Evolutionary conservation across 2,329 filamentous ascomycete species (phyloP).

Genomic region (Ophiostoma australiae): DNA sequence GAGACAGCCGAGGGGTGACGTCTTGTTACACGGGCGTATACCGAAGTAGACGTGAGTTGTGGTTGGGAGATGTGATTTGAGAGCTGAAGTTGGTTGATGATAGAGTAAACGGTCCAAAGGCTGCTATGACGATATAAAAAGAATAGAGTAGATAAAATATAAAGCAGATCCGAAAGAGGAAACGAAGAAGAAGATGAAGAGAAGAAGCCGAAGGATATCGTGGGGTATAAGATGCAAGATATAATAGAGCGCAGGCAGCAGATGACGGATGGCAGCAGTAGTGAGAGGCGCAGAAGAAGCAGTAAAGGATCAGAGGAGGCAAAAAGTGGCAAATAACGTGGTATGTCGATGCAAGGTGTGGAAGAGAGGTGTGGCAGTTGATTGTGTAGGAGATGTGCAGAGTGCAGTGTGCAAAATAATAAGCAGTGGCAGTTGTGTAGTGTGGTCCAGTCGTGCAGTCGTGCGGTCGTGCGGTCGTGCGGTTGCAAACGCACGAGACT

Average conservation of each 20-base stretch:
- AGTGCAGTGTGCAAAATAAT: background rate
- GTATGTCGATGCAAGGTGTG: background rate
- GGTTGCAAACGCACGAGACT: background rate
- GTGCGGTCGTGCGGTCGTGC: background rate
- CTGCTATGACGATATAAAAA: background rate
- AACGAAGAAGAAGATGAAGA: constrained; percentile 13
- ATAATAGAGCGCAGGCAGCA: background rate
- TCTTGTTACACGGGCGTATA: constrained; percentile 2
- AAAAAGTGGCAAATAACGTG: constrained; percentile 11
- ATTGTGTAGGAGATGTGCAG: background rate
- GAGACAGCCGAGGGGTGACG: constrained; percentile 10
- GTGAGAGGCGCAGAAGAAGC: background rate
- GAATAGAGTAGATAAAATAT: background rate
- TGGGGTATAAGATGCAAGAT: constrained; percentile 15
- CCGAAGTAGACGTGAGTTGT: background rate
- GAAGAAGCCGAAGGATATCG: constrained; percentile 1
- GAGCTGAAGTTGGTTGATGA: background rate
- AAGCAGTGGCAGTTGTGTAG: too few species aligned
- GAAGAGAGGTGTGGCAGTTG: background rate
- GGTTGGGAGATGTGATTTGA: background rate
- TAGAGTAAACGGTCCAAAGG: background rate
- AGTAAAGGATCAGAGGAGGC: background rate
- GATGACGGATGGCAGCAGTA: background rate
- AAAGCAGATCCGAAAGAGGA: constrained; percentile 7
- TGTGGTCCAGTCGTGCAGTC: background rate